Percentiles rank a stretch among this genome's conserved stretches.
Conservation (phyloP, 345 rosid species). For the Raphanus raphanistrum region DNA sequence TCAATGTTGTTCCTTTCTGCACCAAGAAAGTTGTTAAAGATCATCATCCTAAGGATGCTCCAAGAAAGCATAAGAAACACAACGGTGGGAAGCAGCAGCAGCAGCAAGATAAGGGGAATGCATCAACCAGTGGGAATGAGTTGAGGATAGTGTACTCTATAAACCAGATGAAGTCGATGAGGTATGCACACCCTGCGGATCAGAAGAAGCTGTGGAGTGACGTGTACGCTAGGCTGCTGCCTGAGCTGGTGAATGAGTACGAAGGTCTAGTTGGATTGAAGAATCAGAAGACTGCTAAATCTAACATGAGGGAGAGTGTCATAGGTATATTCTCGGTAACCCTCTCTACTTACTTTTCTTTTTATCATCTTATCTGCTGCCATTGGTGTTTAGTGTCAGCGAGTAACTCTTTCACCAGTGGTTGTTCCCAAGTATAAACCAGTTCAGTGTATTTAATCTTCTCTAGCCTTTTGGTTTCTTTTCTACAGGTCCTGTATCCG, state of each 20-base stretch:
- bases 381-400: neutral
- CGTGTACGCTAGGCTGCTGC: conserved; percentile 53
- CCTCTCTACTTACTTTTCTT: neutral
- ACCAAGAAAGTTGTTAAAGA: conserved; percentile 38
- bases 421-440: conserved; percentile 9
- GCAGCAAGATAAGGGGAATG: conserved; percentile 50
- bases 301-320: conserved; percentile 24
- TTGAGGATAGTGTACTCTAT: conserved; percentile 50
- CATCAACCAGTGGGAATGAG: conserved; percentile 26
- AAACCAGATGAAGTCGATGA: conserved; percentile 69
- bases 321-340: conserved; percentile 38
- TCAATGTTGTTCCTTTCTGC: conserved; percentile 43
- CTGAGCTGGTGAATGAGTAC: conserved; percentile 54
- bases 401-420: neutral
- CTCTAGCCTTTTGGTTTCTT: conserved; percentile 41
- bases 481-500: conserved; percentile 67
- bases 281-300: conserved; percentile 45
- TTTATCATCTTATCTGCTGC: conserved; percentile 7
- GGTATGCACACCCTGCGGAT: conserved; percentile 54
- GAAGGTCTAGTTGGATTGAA: conserved; percentile 47
- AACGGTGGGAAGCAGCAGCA: conserved; percentile 49
- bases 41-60: conserved; percentile 36
- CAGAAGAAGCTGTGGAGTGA: conserved; percentile 69
- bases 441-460: conserved; percentile 1
- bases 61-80: conserved; percentile 42